Evolutionary conservation across 805 yeast species (phyloP), one percentile per base, ranked within the genome.

Genomic region (Starmerella vaccinii): DNA sequence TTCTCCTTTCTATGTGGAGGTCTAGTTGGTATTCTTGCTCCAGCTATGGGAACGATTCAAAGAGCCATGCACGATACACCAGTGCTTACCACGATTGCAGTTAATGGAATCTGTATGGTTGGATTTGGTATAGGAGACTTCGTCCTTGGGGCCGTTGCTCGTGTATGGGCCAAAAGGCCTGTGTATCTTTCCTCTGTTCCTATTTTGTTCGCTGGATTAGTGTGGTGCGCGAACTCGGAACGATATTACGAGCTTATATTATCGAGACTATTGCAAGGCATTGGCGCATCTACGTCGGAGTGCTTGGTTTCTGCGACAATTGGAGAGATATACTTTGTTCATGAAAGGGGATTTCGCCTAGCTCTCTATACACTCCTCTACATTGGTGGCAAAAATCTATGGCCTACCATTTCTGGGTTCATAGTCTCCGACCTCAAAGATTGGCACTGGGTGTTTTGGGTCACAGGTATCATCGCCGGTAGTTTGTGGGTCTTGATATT

Each of bases 391-490:
- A 41, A 41, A 23, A 41, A 41, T 15, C 23, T 41, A 12, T 41
- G 45, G 45, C 45, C 45, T 5, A 41, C 23, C 8, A 41, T 41
- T 16, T 16, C 45, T 5, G 45, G 45, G 8, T 41, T 27, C 33
- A 27, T 41, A n/a, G 45, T 27, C 7, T n/a, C 34, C 12, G 45
- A 27, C 13, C 32, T 41, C 34, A 16, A 41, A 9, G 18, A 27
- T 16, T 41, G 45, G 45, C 45, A 41, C 16, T 41, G 45, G 45
- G 34, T 41, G 9, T 41, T 41, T 21, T 41, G 45, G 45, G 18
- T 41, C 26, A 15, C 34, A 5, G 33, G 34, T 5, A 41, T 41
- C 5, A 16, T 41, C 27, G 45, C 45, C 19, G 45, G 34, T 3
- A 19, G 34, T 7, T 24, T 41, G 4, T 41, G 45, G 45, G 4